These are phyloP conservation scores for Dactylellina drechsleri DNA, from an alignment of 2,329 filamentous ascomycete genomes.

Conservation along the genomic window DNA sequence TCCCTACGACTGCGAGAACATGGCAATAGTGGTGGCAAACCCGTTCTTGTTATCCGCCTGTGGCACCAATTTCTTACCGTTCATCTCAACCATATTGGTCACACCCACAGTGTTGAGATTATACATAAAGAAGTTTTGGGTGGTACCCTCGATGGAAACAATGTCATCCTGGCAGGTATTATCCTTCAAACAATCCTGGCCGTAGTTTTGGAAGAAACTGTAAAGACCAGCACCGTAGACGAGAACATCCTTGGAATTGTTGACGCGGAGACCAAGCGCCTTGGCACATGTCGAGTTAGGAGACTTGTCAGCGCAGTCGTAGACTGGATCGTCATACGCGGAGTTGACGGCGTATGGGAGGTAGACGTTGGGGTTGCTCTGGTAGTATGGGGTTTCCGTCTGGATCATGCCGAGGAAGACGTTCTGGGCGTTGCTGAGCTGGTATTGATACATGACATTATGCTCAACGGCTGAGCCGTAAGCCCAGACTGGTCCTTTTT, in stretches of 20 bases:
- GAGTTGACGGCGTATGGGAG: constrained; percentile 62
- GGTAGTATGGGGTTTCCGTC: constrained; percentile 67
- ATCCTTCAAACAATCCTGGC: constrained; percentile 55
- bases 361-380: constrained; percentile 64
- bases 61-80: constrained; percentile 36
- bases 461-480: constrained; percentile 67
- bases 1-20: constrained; percentile 49
- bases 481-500: constrained; percentile 60
- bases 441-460: constrained; percentile 67
- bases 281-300: constrained; percentile 63
- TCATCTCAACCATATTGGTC: constrained; percentile 46
- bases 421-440: constrained; percentile 65
- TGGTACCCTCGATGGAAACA: constrained; percentile 58
- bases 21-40: constrained; percentile 49
- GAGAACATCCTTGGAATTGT: constrained; percentile 68
- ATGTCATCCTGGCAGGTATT: constrained; percentile 57
- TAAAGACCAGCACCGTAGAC: constrained; percentile 75
- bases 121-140: constrained; percentile 62
- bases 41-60: constrained; percentile 51
- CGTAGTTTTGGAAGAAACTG: constrained; percentile 75
- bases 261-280: constrained; percentile 74
- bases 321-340: constrained; percentile 51
- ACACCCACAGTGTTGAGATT: constrained; percentile 65
- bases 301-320: constrained; percentile 54
- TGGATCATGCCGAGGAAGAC: constrained; percentile 67